Conservation (phyloP, 495 filamentous ascomycete species). For the Bathelium albidoporum region DNA sequence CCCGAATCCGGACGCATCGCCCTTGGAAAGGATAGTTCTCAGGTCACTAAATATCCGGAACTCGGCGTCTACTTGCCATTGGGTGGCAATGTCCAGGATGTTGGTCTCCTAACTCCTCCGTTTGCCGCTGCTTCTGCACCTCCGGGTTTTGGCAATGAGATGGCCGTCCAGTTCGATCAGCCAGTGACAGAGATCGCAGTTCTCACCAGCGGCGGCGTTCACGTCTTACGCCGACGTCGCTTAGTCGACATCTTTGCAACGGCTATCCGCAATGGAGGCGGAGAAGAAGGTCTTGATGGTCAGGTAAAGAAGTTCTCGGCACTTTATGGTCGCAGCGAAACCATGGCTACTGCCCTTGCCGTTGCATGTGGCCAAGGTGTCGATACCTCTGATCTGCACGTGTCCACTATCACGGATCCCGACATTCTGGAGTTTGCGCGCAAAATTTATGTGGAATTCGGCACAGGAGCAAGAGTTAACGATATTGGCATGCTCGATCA, state of each 20-base stretch:
- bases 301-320: conserved; percentile 73
- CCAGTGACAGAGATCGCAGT: conserved; percentile 73
- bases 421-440: conserved; percentile 72
- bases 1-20: conserved; percentile 77
- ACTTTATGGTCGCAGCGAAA: conserved; percentile 76
- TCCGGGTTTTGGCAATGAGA: conserved; percentile 83
- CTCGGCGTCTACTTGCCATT: conserved; percentile 65
- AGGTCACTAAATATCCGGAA: conserved; percentile 43
- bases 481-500: conserved; percentile 62
- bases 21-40: conserved; percentile 37
- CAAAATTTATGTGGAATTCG: conserved; percentile 78
- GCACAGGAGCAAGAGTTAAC: conserved; percentile 68
- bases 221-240: conserved; percentile 69
- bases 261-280: conserved; percentile 53
- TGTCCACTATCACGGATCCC: conserved; percentile 64
- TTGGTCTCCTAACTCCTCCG: conserved; percentile 61
- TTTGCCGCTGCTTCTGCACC: conserved; percentile 60
- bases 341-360: conserved; percentile 78
- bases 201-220: conserved; percentile 79
- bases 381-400: conserved; percentile 59
- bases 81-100: conserved; percentile 57
- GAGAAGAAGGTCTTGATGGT: conserved; percentile 68
- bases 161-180: conserved; percentile 86
- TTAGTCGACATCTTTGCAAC: conserved; percentile 89
- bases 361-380: conserved; percentile 91